phyloP scores from a whole-genome alignment of 805 yeast genomes.

The Wickerhamomyces chaumierensis region DNA sequence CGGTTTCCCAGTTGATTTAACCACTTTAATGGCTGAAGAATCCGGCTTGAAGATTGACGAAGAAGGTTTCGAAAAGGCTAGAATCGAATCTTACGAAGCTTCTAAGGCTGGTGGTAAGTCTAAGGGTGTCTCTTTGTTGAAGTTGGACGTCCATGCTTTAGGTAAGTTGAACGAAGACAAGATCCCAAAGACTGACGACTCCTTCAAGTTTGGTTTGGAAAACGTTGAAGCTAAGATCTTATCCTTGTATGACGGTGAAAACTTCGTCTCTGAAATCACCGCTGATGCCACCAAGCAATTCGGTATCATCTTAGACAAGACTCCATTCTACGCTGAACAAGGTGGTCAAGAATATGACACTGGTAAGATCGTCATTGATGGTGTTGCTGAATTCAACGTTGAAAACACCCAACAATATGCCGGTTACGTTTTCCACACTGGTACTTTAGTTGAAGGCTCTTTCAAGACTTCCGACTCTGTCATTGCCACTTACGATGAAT shows the following conservation, averaged over 20 bases:
- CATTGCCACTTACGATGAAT: constrained; percentile 82
- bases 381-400: constrained; percentile 76
- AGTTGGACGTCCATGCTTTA: constrained; percentile 85
- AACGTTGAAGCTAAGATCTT: constrained; percentile 60
- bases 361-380: constrained; percentile 86
- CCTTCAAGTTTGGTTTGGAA: constrained; percentile 61
- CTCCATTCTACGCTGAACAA: constrained; percentile 96
- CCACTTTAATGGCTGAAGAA: constrained; percentile 98
- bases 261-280: constrained; percentile 42
- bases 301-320: constrained; percentile 79
- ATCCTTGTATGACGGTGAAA: constrained; percentile 57
- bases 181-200: constrained; percentile 77
- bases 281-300: constrained; percentile 36
- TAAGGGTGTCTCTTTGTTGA: constrained; percentile 47
- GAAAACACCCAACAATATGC: constrained; percentile 87
- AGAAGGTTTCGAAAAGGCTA: constrained; percentile 84
- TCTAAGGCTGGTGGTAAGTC: constrained; percentile 78
- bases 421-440: constrained; percentile 94
- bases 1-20: constrained; percentile 97
- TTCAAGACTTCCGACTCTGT: constrained; percentile 58
- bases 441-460: constrained; percentile 67
- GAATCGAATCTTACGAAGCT: constrained; percentile 83
- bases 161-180: constrained; percentile 53
- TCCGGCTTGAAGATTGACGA: constrained; percentile 89
- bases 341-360: constrained; percentile 99